Evolutionary conservation across 2,329 filamentous ascomycete species (phyloP), one percentile per base, ranked within the genome.

Genomic region (Colletotrichum acutatum): DNA sequence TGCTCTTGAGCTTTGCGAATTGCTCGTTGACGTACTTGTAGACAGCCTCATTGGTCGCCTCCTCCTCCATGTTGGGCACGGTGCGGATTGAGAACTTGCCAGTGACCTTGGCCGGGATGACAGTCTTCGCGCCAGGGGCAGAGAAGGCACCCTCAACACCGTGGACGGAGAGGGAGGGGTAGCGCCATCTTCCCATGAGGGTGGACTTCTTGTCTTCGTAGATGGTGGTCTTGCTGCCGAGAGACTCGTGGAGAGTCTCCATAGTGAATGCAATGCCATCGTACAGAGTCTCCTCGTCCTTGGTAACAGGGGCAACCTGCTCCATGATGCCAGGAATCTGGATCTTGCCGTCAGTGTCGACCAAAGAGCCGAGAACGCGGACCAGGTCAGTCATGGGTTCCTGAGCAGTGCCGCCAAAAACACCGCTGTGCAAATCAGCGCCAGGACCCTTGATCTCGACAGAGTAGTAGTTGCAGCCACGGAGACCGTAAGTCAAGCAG

Each of bases 41-140:
- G 56, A 99, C 96, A 57, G 93, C 88, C 80, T 91, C 89, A 85
- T 97, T 97, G 79, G 98, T 97, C 80, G 92, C 91, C 69, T 95
- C 92, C 78, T 95, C 95, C 82, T 98, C 94, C 97, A 99, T 99
- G 86, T 99, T 91, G 66, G 97, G 97, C 26, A 99, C 97, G 46
- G 95, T 98, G 77, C 97, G 92, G 85, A 99, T 98, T 63, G 94
- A 97, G 88, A 99, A 99, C 87, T 99, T 99, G 85, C 97, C 97
- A 79, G 93, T 94, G 71, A 99, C 97, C 88, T 98, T 98, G 80
- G 97, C 96, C 3, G 97, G 97, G 78, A 99, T 99, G 79, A 99
- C 97, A 1, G 97, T 99, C 90, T 99, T 99, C 70, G 95, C 97
- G 59, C 97, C 97, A 6, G 95, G 93, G 2, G 94, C 93, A 57